A percentile compares a stretch with the other conserved stretches of the same genome.
Conservation (phyloP, 306 rosid species). For the Leucaena leucocephala region DNA sequence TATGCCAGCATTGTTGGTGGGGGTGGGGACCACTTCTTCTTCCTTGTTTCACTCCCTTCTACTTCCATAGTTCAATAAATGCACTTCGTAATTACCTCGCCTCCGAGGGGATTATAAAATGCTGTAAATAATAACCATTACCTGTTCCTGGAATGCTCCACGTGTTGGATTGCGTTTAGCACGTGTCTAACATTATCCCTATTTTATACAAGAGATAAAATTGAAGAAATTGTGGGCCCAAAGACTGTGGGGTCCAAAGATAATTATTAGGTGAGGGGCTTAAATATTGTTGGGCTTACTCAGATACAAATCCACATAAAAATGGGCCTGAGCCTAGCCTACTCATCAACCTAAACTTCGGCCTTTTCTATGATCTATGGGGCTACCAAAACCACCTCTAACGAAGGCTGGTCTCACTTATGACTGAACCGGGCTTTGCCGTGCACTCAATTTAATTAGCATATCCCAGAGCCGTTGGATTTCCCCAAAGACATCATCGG, state of each 20-base stretch:
- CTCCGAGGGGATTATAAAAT: too few relatives aligned
- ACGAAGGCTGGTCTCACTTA: neutral
- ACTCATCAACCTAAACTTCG: neutral
- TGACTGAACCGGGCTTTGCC: neutral
- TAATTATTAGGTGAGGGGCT: neutral
- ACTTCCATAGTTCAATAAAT: neutral
- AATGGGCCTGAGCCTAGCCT: neutral
- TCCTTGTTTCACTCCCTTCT: too few relatives aligned
- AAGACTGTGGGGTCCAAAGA: neutral
- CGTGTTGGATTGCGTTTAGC: neutral
- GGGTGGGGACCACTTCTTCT: too few relatives aligned
- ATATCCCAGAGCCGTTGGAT: slow-evolving; percentile 84
- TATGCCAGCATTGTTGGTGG: too few relatives aligned
- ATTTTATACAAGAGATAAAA: too few relatives aligned
- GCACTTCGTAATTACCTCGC: neutral
- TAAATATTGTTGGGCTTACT: too few relatives aligned
- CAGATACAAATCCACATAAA: neutral
- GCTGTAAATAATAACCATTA: neutral
- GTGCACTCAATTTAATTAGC: slow-evolving; percentile 40
- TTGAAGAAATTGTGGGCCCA: neutral
- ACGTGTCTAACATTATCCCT: too few relatives aligned
- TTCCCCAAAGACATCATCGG: slow-evolving; percentile 73
- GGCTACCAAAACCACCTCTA: neutral
- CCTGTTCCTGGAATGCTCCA: neutral
- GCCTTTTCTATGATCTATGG: neutral